These are phyloP conservation scores for Calonectria fujianensis DNA, from an alignment of 2,329 filamentous ascomycete genomes.

Conservation along the genomic window DNA sequence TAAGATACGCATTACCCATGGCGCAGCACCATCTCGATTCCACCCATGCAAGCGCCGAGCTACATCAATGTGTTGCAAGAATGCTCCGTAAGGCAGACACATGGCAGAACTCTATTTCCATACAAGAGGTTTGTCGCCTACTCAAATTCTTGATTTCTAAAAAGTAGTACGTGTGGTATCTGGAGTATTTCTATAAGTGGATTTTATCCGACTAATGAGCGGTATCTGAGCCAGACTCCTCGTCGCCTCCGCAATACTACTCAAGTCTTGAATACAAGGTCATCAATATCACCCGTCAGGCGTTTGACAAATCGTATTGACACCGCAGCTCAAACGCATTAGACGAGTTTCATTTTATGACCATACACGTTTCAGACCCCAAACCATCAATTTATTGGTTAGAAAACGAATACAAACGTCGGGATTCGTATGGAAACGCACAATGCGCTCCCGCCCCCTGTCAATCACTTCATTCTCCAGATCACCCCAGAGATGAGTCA, in stretches of 20 bases:
- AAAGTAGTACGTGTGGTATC: background rate
- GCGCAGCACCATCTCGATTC: background rate
- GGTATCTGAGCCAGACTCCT: background rate
- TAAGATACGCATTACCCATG: background rate
- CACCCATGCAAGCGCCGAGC: background rate
- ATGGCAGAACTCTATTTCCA: background rate
- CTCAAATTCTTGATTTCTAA: background rate
- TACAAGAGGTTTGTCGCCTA: background rate
- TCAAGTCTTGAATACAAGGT: background rate
- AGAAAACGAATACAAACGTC: too few species aligned
- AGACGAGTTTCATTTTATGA: too few species aligned
- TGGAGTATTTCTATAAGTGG: rapidly evolving
- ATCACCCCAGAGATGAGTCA: too few species aligned
- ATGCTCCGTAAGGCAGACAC: background rate
- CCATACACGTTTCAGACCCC: too few species aligned
- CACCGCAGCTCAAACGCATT: too few species aligned
- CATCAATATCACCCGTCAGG: background rate
- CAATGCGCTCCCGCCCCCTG: too few species aligned
- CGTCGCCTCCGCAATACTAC: background rate
- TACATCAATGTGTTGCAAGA: background rate
- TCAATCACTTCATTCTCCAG: too few species aligned
- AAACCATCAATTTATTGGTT: too few species aligned
- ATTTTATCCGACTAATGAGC: background rate
- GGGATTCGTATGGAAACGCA: too few species aligned
- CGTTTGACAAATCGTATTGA: background rate